Evolutionary conservation across 2,329 filamentous ascomycete genomes (phyloP).

Genomic region (Dactylellina leptospora): DNA sequence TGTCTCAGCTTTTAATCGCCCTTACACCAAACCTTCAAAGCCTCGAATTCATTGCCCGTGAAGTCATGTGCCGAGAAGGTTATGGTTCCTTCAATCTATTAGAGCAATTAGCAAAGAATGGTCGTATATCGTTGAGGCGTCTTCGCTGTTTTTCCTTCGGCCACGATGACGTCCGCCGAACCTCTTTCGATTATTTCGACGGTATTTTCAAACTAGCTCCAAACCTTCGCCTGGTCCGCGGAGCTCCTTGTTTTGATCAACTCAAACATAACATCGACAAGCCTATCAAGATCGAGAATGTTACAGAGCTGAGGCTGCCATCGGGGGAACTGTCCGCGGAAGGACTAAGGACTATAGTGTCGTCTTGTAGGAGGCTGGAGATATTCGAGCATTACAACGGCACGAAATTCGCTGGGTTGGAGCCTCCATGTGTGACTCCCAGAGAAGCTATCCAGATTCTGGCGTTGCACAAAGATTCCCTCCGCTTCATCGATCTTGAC

Average conservation of each 20-base stretch:
- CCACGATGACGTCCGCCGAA: slow-evolving; percentile 2
- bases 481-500: slow-evolving; percentile 9
- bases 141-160: slow-evolving; percentile 16
- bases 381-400: slow-evolving; percentile 1
- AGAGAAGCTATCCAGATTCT: slow-evolving; percentile 17
- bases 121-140: slow-evolving; percentile 1
- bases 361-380: slow-evolving; percentile 24
- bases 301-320: slow-evolving; percentile 21
- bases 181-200: slow-evolving; percentile 21
- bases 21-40: slow-evolving; percentile 13
- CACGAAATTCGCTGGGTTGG: slow-evolving; percentile 8
- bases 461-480: slow-evolving; percentile 14
- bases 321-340: slow-evolving; percentile 1
- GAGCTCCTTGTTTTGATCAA: slow-evolving; percentile 16
- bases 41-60: not conserved
- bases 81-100: slow-evolving; percentile 14
- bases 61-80: not conserved
- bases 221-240: slow-evolving; percentile 7
- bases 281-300: slow-evolving; percentile 14
- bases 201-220: slow-evolving; percentile 23
- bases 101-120: slow-evolving; percentile 13
- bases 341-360: slow-evolving; percentile 5
- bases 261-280: not conserved
- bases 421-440: slow-evolving; percentile 2
- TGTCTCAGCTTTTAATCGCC: slow-evolving; percentile 25